Percentiles rank a stretch among this genome's conserved stretches.
phyloP scores from a whole-genome alignment of 352 stramenopile genomes.

The Pythium grandisporangium region DNA sequence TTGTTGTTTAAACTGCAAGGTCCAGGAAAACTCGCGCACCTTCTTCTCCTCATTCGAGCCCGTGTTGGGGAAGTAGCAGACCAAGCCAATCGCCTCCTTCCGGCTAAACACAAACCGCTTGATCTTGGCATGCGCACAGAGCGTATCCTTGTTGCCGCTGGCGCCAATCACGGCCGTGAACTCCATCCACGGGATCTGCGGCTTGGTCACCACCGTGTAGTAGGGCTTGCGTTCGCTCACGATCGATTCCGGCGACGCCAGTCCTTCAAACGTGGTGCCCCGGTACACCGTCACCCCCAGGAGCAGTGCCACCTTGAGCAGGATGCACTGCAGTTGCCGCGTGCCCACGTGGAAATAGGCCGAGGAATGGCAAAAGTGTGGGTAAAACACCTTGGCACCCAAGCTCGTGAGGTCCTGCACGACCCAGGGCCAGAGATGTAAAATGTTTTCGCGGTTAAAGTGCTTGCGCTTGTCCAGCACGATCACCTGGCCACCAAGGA shows the following conservation, averaged over 20 bases:
- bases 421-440: slow-evolving; percentile 79
- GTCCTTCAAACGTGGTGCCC: slow-evolving; percentile 46
- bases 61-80: slow-evolving; percentile 76
- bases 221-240: slow-evolving; percentile 49
- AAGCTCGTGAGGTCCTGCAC: slow-evolving; percentile 75
- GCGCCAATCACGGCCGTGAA: slow-evolving; percentile 64
- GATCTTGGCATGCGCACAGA: slow-evolving; percentile 54
- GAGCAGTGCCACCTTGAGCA: slow-evolving; percentile 74
- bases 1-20: slow-evolving; percentile 79
- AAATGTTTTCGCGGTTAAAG: slow-evolving; percentile 79
- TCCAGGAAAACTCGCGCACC: slow-evolving; percentile 78
- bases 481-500: slow-evolving; percentile 63
- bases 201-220: slow-evolving; percentile 64
- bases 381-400: slow-evolving; percentile 77
- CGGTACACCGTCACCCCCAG: slow-evolving; percentile 63
- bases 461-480: slow-evolving; percentile 76
- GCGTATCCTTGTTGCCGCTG: slow-evolving; percentile 54
- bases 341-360: slow-evolving; percentile 82
- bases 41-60: slow-evolving; percentile 67
- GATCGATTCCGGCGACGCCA: slow-evolving; percentile 38
- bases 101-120: slow-evolving; percentile 74
- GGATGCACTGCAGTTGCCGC: slow-evolving; percentile 74
- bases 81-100: slow-evolving; percentile 71
- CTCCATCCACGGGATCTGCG: slow-evolving; percentile 73
- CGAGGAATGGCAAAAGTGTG: slow-evolving; percentile 72